Evolutionary conservation across 2,329 filamentous ascomycete species (phyloP).

Genomic region (Trichoderma semiorbis): DNA sequence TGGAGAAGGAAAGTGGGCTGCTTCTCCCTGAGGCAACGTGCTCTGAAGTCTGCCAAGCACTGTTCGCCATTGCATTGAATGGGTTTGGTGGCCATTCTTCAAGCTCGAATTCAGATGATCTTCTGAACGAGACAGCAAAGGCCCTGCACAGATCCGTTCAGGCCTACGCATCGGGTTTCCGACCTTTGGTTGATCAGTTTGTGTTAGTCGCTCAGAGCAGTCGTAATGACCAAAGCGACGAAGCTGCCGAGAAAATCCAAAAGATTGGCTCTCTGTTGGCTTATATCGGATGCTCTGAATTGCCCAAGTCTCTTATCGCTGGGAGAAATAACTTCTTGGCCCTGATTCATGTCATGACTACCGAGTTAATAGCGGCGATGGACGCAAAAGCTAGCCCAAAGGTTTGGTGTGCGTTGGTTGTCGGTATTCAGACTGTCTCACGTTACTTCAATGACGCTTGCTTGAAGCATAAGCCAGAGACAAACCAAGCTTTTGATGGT

Average conservation of each 20-base stretch:
- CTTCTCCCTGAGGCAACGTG: slow-evolving; percentile 36
- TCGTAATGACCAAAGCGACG: slow-evolving; percentile 21
- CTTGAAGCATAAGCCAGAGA: slow-evolving; percentile 24
- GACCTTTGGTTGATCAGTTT: slow-evolving; percentile 31
- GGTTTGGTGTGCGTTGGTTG: slow-evolving; percentile 39
- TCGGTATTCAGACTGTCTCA: slow-evolving; percentile 35
- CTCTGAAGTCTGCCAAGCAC: slow-evolving; percentile 36
- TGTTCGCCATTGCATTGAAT: slow-evolving; percentile 32
- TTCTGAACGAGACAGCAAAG: slow-evolving; percentile 41
- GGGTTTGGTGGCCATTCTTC: slow-evolving; percentile 23
- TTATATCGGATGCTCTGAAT: slow-evolving; percentile 47
- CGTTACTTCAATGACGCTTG: slow-evolving; percentile 43
- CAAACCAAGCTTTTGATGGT: slow-evolving; percentile 21
- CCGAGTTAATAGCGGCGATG: slow-evolving; percentile 37
- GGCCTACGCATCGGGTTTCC: slow-evolving; percentile 36
- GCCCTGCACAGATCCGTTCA: slow-evolving; percentile 39
- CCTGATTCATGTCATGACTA: slow-evolving; percentile 35
- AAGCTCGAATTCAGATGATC: slow-evolving; percentile 30
- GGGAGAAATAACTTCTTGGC: slow-evolving; percentile 41
- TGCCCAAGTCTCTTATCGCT: slow-evolving; percentile 27
- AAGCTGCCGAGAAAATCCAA: slow-evolving; percentile 30
- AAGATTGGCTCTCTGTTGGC: slow-evolving; percentile 44
- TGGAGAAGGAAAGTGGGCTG: slow-evolving; percentile 20
- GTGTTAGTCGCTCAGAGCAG: slow-evolving; percentile 27
- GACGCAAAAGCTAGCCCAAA: slow-evolving; percentile 30